Evolutionary conservation across 2,329 filamentous ascomycete genomes (phyloP), one percentile per base, ranked within the genome.

Genomic region (Colletotrichum abscissum): DNA sequence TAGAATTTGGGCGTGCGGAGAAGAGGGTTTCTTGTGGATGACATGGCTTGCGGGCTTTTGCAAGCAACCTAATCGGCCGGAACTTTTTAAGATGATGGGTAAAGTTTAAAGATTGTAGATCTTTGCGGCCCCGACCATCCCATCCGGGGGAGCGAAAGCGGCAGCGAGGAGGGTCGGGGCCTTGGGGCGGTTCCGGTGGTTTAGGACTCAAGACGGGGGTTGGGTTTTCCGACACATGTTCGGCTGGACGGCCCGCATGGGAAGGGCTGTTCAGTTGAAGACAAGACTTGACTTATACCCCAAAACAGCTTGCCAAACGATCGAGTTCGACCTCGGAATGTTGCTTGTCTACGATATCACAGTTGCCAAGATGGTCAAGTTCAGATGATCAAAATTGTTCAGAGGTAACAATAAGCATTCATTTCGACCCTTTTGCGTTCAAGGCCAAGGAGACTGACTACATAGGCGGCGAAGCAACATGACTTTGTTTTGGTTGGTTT

Each of bases 391-490:
- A 16, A 42, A 42, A 42, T 5, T 42, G 5, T 46, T 62, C 22
- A 63, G 63, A 68, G 54, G 38, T 22, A 26, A n/a, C n/a, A 63
- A 54, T 63, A 63, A 63, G 66, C 67, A 73, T 62, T 69, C 67
- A 73, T 73, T 63, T 73, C 56, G 67, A 62, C 33, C 55, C 38
- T 65, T 26, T 26, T 26, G 33, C 49, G 22, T 64, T 65, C 56
- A 55, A 65, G 67, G 49, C 55, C 70, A 60, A 73, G 54, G 55
- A 73, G 55, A 73, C 67, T 70, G 55, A 73, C 60, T 70, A 73
- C 71, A 73, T 62, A 30, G 24, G 67, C 70, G 67, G 56, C 71
- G 70, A 73, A 70, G 60, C 67, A 73, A 73, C 67, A 73, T 73
- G 67, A 57, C 28, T 49, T 49, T 63, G 63, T 63, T 46, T 54